Percentiles rank a stretch among this genome's conserved stretches.
These are phyloP conservation scores for Aristolochia fimbriata DNA, from an alignment of 164 flowering plant species.

Conservation along the genomic window DNA sequence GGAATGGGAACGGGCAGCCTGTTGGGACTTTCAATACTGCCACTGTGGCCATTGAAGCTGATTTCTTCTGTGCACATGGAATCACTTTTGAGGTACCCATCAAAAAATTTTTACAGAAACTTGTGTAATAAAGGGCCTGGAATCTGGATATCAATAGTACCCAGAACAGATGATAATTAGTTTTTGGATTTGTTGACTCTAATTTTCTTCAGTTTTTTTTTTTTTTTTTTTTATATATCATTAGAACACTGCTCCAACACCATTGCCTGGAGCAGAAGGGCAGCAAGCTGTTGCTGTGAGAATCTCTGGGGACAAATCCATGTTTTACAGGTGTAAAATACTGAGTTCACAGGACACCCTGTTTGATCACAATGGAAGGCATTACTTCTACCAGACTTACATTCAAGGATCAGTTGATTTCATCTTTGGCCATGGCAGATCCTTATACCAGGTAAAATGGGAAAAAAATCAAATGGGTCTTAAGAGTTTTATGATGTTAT, in stretches of 20 bases:
- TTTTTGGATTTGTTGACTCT: neutral
- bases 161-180: neutral
- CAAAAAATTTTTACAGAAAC: neutral
- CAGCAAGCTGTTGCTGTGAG: slow-evolving; percentile 85
- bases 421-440: slow-evolving; percentile 65
- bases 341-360: slow-evolving; percentile 84
- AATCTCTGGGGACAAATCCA: slow-evolving; percentile 51
- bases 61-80: slow-evolving; percentile 66
- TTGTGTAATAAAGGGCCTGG: neutral
- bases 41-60: slow-evolving; percentile 52
- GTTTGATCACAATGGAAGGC: slow-evolving; percentile 58
- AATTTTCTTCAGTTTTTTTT: neutral
- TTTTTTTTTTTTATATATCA: too few species aligned
- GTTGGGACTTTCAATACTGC: slow-evolving; percentile 61
- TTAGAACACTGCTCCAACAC: slow-evolving; percentile 61
- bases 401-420: slow-evolving; percentile 76
- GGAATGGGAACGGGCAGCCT: slow-evolving; percentile 22
- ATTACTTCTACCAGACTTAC: slow-evolving; percentile 47
- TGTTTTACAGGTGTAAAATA: slow-evolving; percentile 49
- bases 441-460: slow-evolving; percentile 56
- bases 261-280: slow-evolving; percentile 37
- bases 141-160: neutral
- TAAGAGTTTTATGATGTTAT: neutral
- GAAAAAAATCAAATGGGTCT: neutral
- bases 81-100: slow-evolving; percentile 55